A percentile compares a stretch with the other conserved stretches of the same genome.
These are phyloP conservation scores for Cadophora luteo-olivacea DNA, from an alignment of 2,329 filamentous ascomycete species.

Conservation along the genomic window DNA sequence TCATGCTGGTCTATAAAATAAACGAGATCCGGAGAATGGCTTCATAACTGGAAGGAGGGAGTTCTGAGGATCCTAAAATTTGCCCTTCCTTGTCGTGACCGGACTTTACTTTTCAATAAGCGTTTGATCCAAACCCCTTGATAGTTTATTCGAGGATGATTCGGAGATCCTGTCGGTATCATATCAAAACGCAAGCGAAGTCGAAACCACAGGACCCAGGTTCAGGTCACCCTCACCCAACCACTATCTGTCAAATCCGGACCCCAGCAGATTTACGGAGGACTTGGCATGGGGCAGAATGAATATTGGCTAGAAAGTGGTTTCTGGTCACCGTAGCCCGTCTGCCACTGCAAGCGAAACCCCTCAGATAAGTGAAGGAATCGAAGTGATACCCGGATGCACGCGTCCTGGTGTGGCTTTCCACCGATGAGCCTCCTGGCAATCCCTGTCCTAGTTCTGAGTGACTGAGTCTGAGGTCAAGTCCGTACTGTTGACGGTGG, in stretches of 20 bases:
- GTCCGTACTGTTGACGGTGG: background rate
- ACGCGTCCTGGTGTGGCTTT: slow-evolving; percentile 16
- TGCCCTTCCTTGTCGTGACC: background rate
- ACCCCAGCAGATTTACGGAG: background rate
- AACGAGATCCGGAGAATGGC: slow-evolving; percentile 1
- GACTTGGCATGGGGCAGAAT: slow-evolving; percentile 3
- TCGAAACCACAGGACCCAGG: slow-evolving; percentile 24
- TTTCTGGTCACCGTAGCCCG: slow-evolving; percentile 1
- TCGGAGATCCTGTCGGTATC: slow-evolving; percentile 21
- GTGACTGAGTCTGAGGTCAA: background rate
- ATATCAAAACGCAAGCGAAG: slow-evolving; percentile 25
- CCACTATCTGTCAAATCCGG: background rate
- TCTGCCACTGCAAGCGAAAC: background rate
- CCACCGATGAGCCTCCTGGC: slow-evolving; percentile 21
- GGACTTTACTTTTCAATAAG: background rate
- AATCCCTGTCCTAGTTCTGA: background rate
- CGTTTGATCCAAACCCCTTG: slow-evolving; percentile 7
- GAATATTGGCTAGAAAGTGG: slow-evolving; percentile 15
- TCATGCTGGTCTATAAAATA: slow-evolving; percentile 11
- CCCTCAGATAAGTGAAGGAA: background rate
- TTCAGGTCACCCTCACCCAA: background rate
- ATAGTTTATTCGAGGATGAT: slow-evolving; percentile 26
- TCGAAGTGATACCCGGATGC: slow-evolving; percentile 6
- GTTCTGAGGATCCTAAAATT: background rate
- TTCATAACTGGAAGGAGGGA: slow-evolving; percentile 7